Evolutionary conservation across 2,329 filamentous ascomycete species (phyloP).

Genomic region (Plenodomus tracheiphilus): DNA sequence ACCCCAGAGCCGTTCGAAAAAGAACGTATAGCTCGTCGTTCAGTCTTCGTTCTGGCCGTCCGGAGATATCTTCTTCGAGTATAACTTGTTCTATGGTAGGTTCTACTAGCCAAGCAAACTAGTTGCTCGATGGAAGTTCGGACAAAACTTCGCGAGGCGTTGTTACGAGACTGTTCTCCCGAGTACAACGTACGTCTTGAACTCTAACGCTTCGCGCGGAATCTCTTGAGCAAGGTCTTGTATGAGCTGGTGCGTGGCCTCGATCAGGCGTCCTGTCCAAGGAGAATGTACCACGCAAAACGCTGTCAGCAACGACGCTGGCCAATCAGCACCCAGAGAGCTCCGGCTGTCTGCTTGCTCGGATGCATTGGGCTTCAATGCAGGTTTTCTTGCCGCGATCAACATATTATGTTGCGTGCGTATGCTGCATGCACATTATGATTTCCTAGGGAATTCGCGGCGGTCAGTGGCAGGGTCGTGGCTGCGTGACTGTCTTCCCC

Average conservation of each 20-base stretch:
- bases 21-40: background rate
- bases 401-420: background rate
- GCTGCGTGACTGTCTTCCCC: background rate
- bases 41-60: background rate
- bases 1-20: too few relatives aligned
- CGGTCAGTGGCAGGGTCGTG: background rate
- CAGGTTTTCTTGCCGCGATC: background rate
- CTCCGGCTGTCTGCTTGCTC: background rate
- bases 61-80: background rate
- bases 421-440: background rate
- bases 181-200: background rate
- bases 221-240: background rate
- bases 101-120: too few relatives aligned
- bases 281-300: background rate
- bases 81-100: too few relatives aligned
- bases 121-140: background rate
- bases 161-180: background rate
- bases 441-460: background rate
- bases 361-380: background rate
- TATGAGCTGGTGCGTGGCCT: background rate
- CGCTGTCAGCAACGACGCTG: background rate
- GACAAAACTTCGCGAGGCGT: background rate
- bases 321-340: background rate
- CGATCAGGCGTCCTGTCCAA: background rate
- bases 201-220: background rate